Evolutionary conservation across 2,329 filamentous ascomycete species (phyloP).

Genomic region (Mycosphaerella arachidis): DNA sequence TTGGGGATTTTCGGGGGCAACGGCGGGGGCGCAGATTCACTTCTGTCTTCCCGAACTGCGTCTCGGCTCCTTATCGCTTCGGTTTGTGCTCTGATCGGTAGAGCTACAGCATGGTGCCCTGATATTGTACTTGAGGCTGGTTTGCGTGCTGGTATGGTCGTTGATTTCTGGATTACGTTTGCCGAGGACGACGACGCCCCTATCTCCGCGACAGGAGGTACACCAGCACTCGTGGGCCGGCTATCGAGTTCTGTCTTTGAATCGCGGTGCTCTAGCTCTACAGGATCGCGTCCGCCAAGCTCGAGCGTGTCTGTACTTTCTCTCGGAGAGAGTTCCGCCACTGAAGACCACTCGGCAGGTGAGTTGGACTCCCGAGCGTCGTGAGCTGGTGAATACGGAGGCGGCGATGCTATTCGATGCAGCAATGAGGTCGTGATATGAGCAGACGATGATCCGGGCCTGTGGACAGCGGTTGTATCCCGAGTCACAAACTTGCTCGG

Average conservation of each 20-base stretch:
- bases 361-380: background rate
- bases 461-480: background rate
- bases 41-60: background rate
- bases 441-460: background rate
- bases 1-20: background rate
- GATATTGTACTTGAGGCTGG: background rate
- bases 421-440: constrained; percentile 1
- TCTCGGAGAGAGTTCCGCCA: too few species aligned
- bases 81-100: background rate
- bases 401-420: constrained; percentile 1
- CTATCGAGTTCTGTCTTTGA: background rate
- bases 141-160: constrained; percentile 2
- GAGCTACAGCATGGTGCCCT: background rate
- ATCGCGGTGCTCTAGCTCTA: constrained; percentile 4
- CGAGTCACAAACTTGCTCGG: constrained; percentile 14
- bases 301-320: background rate
- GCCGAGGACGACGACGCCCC: background rate
- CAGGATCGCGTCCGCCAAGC: constrained; percentile 3
- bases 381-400: constrained; percentile 10
- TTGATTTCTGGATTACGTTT: background rate
- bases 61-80: background rate
- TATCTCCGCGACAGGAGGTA: background rate
- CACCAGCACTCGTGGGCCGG: background rate
- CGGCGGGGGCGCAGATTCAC: background rate
- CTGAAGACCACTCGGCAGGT: background rate